phyloP scores from a whole-genome alignment of 2,329 filamentous ascomycete species.

The Curvularia spicifera region DNA sequence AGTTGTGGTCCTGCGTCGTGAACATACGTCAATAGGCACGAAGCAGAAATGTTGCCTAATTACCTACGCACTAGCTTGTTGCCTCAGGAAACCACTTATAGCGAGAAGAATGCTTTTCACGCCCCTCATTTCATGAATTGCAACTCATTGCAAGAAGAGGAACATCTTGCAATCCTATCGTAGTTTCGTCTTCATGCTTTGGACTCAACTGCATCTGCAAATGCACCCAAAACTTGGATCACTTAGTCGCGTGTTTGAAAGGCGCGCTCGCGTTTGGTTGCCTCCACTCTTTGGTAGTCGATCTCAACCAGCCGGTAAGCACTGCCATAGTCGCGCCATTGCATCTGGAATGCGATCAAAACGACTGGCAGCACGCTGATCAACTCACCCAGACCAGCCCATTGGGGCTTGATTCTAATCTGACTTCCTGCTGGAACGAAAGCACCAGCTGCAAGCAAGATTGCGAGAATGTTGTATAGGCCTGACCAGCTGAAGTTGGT shows the following conservation, averaged over 20 bases:
- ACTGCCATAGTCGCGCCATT: constrained; percentile 43
- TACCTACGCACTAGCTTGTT: background rate
- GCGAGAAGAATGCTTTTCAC: background rate
- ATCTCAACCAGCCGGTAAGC: constrained; percentile 28
- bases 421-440: constrained; percentile 50
- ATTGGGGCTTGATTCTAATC: constrained; percentile 65
- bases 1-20: background rate
- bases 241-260: background rate
- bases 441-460: constrained; percentile 68
- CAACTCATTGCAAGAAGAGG: background rate
- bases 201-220: background rate
- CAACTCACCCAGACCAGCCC: constrained; percentile 73
- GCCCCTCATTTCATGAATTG: background rate
- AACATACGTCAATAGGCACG: background rate
- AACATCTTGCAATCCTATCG: background rate
- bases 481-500: constrained; percentile 76
- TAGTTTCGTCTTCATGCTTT: background rate
- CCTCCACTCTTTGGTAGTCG: constrained; percentile 17
- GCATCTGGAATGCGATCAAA: constrained; percentile 59
- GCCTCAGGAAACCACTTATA: background rate
- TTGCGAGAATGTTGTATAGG: constrained; percentile 72
- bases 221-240: background rate
- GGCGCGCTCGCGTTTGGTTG: constrained; percentile 8
- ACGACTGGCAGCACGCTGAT: constrained; percentile 77
- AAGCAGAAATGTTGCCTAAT: background rate